Evolutionary conservation across 495 filamentous ascomycete species (phyloP).

Genomic region (Hypoxylon intermedium): DNA sequence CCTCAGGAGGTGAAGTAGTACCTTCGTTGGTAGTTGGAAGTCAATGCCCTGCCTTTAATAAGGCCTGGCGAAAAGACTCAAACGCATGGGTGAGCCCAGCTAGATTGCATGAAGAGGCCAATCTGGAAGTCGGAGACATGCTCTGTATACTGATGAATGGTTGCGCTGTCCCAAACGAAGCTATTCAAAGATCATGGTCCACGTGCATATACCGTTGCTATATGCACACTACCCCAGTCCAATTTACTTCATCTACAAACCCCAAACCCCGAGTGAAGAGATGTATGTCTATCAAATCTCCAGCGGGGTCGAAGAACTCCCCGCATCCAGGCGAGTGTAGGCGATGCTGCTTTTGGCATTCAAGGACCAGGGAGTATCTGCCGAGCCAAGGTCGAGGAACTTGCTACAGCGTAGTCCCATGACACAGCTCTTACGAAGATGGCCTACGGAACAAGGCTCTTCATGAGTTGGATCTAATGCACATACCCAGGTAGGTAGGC

Average conservation of each 20-base stretch:
- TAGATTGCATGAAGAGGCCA: too few relatives aligned
- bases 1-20: too few relatives aligned
- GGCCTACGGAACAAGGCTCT: slow-evolving; percentile 10
- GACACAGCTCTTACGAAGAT: slow-evolving; percentile 33
- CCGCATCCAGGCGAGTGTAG: slow-evolving; percentile 30
- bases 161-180: too few relatives aligned
- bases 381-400: slow-evolving; percentile 26
- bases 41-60: too few relatives aligned
- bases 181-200: too few relatives aligned
- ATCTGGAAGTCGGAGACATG: too few relatives aligned
- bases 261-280: slow-evolving; percentile 4
- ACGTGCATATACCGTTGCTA: neutral
- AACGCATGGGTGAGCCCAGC: too few relatives aligned
- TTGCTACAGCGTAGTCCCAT: slow-evolving; percentile 21
- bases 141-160: too few relatives aligned
- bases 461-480: slow-evolving; percentile 3
- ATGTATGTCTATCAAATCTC: neutral
- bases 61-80: too few relatives aligned
- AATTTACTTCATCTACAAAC: slow-evolving; percentile 16
- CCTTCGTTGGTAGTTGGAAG: too few relatives aligned
- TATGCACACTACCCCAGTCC: slow-evolving; percentile 3
- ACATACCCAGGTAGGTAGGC: too few relatives aligned
- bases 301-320: slow-evolving; percentile 16
- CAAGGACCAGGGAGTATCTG: slow-evolving; percentile 24
- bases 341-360: slow-evolving; percentile 24